Percentiles rank a stretch among this genome's conserved stretches.
These are phyloP conservation scores for Glaciozyma martinii DNA, from an alignment of 768 basidiomycete genomes.

Conservation along the genomic window DNA sequence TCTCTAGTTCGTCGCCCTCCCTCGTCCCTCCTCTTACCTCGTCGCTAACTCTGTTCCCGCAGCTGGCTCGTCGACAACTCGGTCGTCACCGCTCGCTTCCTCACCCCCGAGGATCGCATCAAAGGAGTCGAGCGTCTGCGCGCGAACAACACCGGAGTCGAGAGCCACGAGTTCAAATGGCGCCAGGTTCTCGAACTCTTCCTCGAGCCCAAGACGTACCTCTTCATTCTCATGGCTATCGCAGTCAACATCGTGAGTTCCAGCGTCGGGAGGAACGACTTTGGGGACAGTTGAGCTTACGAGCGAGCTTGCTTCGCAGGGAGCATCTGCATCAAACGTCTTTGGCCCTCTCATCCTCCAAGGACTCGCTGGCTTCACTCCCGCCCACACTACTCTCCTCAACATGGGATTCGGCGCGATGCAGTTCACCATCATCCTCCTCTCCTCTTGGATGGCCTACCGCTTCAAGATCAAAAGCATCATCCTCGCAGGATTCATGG, in stretches of 20 bases:
- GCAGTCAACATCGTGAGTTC: neutral
- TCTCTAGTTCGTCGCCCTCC: neutral
- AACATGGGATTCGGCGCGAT: slow-evolving; percentile 32
- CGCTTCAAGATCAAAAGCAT: slow-evolving; percentile 33
- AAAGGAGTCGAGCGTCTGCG: slow-evolving; percentile 34
- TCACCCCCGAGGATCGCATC: slow-evolving; percentile 30
- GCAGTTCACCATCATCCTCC: slow-evolving; percentile 35
- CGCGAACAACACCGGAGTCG: slow-evolving; percentile 27
- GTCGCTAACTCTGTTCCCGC: too few species aligned
- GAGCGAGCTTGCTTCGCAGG: slow-evolving; percentile 8
- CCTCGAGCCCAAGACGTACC: slow-evolving; percentile 27
- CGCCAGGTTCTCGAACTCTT: slow-evolving; percentile 25
- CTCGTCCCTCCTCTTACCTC: too few species aligned
- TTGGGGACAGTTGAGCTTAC: neutral
- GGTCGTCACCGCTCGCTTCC: slow-evolving; percentile 31
- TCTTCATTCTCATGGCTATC: slow-evolving; percentile 24
- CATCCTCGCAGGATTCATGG: slow-evolving; percentile 29
- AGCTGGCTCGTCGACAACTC: slow-evolving; percentile 22
- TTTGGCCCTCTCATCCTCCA: slow-evolving; percentile 34
- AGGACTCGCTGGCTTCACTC: slow-evolving; percentile 20
- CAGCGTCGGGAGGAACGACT: neutral
- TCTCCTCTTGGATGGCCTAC: slow-evolving; percentile 32
- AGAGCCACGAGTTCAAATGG: slow-evolving; percentile 14
- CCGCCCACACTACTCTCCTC: slow-evolving; percentile 2
- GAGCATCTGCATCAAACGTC: slow-evolving; percentile 21